Evolutionary conservation across 805 yeast species (phyloP), one percentile per base, ranked within the genome.

Genomic region (Candida rishiriensis): DNA sequence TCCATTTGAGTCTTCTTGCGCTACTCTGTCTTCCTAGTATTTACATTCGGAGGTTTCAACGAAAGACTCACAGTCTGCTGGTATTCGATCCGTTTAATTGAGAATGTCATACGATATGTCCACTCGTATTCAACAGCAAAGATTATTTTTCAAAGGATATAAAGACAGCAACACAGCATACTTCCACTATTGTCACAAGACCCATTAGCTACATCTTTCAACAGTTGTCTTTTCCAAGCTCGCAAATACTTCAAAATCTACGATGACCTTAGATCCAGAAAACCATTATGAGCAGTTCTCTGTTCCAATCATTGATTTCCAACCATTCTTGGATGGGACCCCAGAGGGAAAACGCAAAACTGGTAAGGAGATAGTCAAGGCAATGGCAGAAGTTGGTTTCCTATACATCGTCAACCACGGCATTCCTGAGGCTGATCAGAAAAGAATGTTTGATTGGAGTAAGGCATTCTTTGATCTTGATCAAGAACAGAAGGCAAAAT

Each of bases 251-350:
- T 30, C 14, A 13, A 12, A 30, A 30, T n/a, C 33, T 13, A 30
- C 14, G 9, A 30, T 30, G 33, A 30, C 31, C 10, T 7, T 4
- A 26, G 15, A 21, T 10, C 13, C 39, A 21, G 10, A 21, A 4
- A 11, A 12, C 3, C 9, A 26, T 6, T 13, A 17, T 28, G n/a
- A 30, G 13, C 13, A 36, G 6, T 36, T 36, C 30, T 15, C 13
- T 13, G 59, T 62, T n/a, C 67, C 66, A 5, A 44, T 61, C 1
- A 48, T 63, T 18, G 65, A 61, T 44, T 61, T 61, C 39, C 42
- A 46, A 26, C 56, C 55, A 5, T 63, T 61, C 39, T 43, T 56
- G 14, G 47, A 50, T 13, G 63, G 65, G 2, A 44, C 52, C 3
- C 38, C 43, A 3, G 59, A 56, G 21, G 61, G 55, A 1, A 54